Base-by-base conservation (phyloP, 2,329 filamentous ascomycete species). In the Exserohilum rostratum region DNA sequence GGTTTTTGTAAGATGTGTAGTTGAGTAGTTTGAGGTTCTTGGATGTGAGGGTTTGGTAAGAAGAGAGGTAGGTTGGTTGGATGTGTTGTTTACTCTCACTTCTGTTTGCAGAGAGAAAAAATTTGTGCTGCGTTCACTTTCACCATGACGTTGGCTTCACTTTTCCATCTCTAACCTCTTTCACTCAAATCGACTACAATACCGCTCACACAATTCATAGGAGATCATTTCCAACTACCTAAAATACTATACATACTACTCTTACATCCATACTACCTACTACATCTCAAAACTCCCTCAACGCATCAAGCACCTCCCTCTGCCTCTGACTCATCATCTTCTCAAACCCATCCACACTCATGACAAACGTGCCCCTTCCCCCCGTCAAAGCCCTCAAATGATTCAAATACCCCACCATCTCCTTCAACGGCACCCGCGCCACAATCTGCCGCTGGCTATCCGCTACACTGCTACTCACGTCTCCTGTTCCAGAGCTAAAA, bases 401-500 rank as follows among this genome's bases (percentile, higher is more conserved):
- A 72, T 91, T 91, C 65, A 98, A 81, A 75, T 98, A 99, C 37
- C 93, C 90, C 31, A 98, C 88, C 91, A 98, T 97, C 76, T 98
- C 93, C 77, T 95, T 96, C 66, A 98, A 81, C 29, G 95, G 95
- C 25, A 98, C 93, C 67, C 90, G 87, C 18, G 93, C 95, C 10
- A 89, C 87, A 63, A 99, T 91, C 53, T 86, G 84, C 29, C 82
- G 75, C 65, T 73, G 65, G 42, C 64, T 55, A 62, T 70, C 56
- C 64, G 55, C 59, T 2, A 61, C 31, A 5, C 58, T 66, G 9
- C 48, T 58, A 1, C 59, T 57, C 30, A 62, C 35, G 3, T 66
- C 60, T 1, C 62, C 65, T 0, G 61, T 63, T 0, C 66, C 66
- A 1, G 55, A 74, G 78, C 79, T 71, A 79, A 93, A 98, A 1